Base-by-base conservation (phyloP, 2,329 filamentous ascomycete genomes). In the Ustulina deusta region DNA sequence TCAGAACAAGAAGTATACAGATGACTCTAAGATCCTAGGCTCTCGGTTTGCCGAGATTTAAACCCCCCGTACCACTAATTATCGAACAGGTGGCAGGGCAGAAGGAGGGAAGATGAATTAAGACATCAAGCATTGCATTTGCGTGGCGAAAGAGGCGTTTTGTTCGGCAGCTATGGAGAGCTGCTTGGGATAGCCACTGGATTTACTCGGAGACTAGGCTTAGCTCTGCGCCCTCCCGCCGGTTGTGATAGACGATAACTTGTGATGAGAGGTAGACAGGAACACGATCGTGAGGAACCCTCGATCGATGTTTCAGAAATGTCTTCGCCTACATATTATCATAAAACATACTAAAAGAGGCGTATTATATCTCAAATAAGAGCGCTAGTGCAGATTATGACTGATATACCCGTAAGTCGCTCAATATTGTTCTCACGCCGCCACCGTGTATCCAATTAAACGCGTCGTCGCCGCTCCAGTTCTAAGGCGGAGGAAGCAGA, bases 131-230 rank as follows among this genome's bases (percentile, higher is more conserved):
- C 44, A 66, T 70, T 71, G 74, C 75, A 77, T 78, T 73, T 71
- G 73, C 74, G 75, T 73, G 77, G 76, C 77, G 76, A 77, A 75
- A 48, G 68, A 71, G 76, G 76, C 75, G 76, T 78, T 77, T 64
- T 61, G 61, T 63, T 68, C 49, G 65, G 64, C 63, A 49, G 54
- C 60, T 42, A 60, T 29, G 44, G 44, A 44, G 34, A 55, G 65
- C 51, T 70, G 67, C 65, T 64, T 65, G 55, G 27, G 48, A 56
- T 52, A 42, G 46, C 46, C 25, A 69, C 52, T 69, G 44, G 64
- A 62, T 66, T 66, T 61, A 48, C 46, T 46, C 42, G 61, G 59
- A 66, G 60, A 56, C 57, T 49, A 61, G 55, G 62, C 38, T 49
- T 29, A 48, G 58, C 48, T 64, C 46, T 63, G 34, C 52, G 52